Conservation (phyloP, 2,329 filamentous ascomycete genomes). For the Colletotrichum cordylinicola region DNA sequence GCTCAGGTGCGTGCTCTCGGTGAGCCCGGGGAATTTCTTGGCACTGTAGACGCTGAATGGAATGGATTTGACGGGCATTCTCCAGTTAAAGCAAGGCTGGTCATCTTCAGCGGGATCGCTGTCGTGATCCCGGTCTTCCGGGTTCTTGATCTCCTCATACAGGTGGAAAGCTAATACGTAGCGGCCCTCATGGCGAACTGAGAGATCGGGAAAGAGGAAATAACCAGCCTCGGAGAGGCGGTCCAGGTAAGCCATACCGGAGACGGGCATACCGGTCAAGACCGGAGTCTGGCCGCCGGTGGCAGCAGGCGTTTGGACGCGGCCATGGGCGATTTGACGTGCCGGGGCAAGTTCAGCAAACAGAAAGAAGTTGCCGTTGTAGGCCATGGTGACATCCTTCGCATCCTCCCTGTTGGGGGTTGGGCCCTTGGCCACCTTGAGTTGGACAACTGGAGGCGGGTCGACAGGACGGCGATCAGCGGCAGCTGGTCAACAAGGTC, state of each 20-base stretch:
- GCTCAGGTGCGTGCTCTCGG: conserved; percentile 87
- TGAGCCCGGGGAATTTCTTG: conserved; percentile 96
- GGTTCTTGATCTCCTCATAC: conserved; percentile 91
- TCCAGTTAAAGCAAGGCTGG: conserved; percentile 75
- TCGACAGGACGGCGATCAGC: conserved; percentile 92
- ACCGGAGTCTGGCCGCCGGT: conserved; percentile 70
- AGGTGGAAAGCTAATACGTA: conserved; percentile 92
- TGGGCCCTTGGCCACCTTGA: conserved; percentile 81
- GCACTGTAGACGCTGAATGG: conserved; percentile 92
- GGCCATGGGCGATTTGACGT: conserved; percentile 81
- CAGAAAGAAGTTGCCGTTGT: conserved; percentile 97
- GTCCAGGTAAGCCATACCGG: conserved; percentile 95
- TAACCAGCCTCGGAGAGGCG: conserved; percentile 83
- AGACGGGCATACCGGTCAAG: conserved; percentile 91
- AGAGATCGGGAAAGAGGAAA: conserved; percentile 97
- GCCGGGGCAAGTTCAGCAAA: conserved; percentile 91
- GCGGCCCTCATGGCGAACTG: conserved; percentile 91
- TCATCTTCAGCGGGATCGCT: conserved; percentile 39
- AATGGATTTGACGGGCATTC: conserved; percentile 87
- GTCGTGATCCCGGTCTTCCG: conserved; percentile 74
- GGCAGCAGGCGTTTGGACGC: conserved; percentile 71
- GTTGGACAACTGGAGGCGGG: conserved; percentile 90
- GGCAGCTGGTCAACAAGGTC: conserved; percentile 59
- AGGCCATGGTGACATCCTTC: conserved; percentile 82
- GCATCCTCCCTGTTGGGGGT: conserved; percentile 56